Evolutionary conservation across 2,329 filamentous ascomycete genomes (phyloP).

Genomic region (Ophiocordyceps polyrhachis-furcata): DNA sequence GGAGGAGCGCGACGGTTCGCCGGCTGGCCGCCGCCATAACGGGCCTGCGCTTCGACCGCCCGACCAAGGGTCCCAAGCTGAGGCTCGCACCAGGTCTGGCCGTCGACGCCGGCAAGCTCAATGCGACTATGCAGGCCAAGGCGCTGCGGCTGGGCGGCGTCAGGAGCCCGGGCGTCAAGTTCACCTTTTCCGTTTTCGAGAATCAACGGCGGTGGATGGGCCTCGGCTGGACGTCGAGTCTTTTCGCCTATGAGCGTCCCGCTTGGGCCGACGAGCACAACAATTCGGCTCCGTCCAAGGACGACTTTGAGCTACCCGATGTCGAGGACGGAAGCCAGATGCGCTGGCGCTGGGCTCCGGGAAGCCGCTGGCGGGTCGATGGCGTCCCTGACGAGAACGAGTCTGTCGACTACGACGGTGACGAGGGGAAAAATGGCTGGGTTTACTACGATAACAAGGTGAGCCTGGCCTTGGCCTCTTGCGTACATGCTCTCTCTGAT

Average conservation of each 20-base stretch:
- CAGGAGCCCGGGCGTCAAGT: conserved; percentile 67
- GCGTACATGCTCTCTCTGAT: background rate
- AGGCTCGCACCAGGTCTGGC: conserved; percentile 3
- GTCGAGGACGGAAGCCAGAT: conserved; percentile 40
- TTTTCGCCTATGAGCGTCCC: conserved; percentile 78
- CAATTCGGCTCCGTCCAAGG: conserved; percentile 57
- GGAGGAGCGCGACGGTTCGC: conserved; percentile 66
- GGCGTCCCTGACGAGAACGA: conserved; percentile 37
- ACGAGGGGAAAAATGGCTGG: conserved; percentile 61
- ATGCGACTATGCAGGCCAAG: conserved; percentile 10
- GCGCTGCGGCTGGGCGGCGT: conserved; percentile 15
- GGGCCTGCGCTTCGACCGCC: conserved; percentile 52
- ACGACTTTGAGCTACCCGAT: conserved; percentile 44
- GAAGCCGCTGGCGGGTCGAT: conserved; percentile 74
- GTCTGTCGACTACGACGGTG: conserved; percentile 31
- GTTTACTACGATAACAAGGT: conserved; percentile 98
- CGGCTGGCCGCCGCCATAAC: conserved; percentile 54
- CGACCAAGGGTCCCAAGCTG: conserved; percentile 14
- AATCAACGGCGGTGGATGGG: conserved; percentile 93
- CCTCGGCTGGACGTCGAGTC: conserved; percentile 79
- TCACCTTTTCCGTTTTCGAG: conserved; percentile 92
- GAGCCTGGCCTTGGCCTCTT: conserved; percentile 6
- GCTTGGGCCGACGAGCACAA: conserved; percentile 95
- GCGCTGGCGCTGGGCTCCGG: conserved; percentile 62
- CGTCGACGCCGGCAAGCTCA: conserved; percentile 5